Evolutionary conservation across 2,329 filamentous ascomycete species (phyloP).

Genomic region (Blumeria hordei): DNA sequence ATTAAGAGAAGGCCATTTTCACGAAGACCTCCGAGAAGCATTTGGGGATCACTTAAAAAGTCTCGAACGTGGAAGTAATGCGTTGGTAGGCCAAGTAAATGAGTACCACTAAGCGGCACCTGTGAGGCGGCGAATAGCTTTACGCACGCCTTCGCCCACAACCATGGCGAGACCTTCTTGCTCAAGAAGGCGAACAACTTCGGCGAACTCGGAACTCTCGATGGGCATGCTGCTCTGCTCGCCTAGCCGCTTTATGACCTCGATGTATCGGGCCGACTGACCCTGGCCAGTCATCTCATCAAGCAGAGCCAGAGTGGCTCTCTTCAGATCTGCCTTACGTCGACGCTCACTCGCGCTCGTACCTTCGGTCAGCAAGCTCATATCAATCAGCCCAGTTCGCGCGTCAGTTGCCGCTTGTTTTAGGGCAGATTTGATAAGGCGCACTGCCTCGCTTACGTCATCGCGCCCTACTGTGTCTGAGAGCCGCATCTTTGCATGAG

Average conservation of each 20-base stretch:
- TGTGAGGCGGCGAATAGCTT: constrained; percentile 54
- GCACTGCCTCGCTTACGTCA: constrained; percentile 77
- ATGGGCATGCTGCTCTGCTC: constrained; percentile 49
- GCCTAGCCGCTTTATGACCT: constrained; percentile 46
- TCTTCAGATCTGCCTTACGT: constrained; percentile 63
- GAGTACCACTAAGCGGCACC: constrained; percentile 12
- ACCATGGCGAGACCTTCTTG: constrained; percentile 64
- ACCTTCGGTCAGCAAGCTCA: constrained; percentile 88
- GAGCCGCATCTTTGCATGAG: constrained; percentile 94
- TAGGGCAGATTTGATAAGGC: constrained; percentile 77
- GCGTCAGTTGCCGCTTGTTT: constrained; percentile 95
- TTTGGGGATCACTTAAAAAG: too few relatives aligned
- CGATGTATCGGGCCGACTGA: constrained; percentile 49
- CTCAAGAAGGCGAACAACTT: constrained; percentile 59
- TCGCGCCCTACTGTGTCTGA: constrained; percentile 46
- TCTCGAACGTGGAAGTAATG: too few relatives aligned
- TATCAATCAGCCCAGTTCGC: constrained; percentile 78
- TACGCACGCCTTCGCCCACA: constrained; percentile 62
- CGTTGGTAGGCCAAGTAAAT: too few relatives aligned
- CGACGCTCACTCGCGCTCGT: constrained; percentile 70
- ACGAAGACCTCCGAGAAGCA: too few relatives aligned
- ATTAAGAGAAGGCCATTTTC: too few relatives aligned
- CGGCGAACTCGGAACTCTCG: constrained; percentile 59
- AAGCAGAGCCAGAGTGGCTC: constrained; percentile 45
- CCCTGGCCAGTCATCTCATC: constrained; percentile 56